Base-by-base conservation (phyloP, 352 stramenopile genomes). In the Phytophthora vignae region DNA sequence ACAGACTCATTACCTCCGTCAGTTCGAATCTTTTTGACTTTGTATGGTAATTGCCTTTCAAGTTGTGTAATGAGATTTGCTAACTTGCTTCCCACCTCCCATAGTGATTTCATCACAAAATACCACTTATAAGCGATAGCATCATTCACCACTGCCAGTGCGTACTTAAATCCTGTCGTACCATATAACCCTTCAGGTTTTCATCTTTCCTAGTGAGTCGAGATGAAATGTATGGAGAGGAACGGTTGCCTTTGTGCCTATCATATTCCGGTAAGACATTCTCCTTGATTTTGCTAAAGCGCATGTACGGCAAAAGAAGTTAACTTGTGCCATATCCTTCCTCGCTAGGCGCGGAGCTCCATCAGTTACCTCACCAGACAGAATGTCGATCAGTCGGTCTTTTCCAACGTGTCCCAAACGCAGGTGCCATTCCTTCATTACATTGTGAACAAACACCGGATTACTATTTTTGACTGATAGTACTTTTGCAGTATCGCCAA, bases 101-200 rank as follows among this genome's bases (percentile, higher is more conserved):
- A 64, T 38, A 64, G 55, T 38, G 55, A 64, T 27, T 63, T 60
- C 48, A 64, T 53, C 36, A 67, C 38, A 33, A 72, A 55, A 33
- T 61, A 64, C 64, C 44, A 64, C 38, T 71, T 71, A 36, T 64
- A 60, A 6, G 36, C 11, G 36, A 58, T 70, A 22, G 36, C 40
- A 55, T 76, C 36, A 15, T 42, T 11, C 4, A 42, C 36, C 36
- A 42, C 36, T 42, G 36, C 36, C 36, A 42, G 14, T 15, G 36
- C 10, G 36, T 42, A 42, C 36, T 42, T 42, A 15, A 17, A 42
- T 11, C 36, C 36, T 17, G 11, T 11, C 36, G 58, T 68, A 27
- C 36, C 40, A 52, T 76, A 15, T 14, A 42, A 15, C 36, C 36
- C 36, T 15, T 42, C 11, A 42, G 36, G 36, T 15, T 42, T 42